phyloP scores from a whole-genome alignment of 257 asterid species.

The Paraleonurus japonicus region DNA sequence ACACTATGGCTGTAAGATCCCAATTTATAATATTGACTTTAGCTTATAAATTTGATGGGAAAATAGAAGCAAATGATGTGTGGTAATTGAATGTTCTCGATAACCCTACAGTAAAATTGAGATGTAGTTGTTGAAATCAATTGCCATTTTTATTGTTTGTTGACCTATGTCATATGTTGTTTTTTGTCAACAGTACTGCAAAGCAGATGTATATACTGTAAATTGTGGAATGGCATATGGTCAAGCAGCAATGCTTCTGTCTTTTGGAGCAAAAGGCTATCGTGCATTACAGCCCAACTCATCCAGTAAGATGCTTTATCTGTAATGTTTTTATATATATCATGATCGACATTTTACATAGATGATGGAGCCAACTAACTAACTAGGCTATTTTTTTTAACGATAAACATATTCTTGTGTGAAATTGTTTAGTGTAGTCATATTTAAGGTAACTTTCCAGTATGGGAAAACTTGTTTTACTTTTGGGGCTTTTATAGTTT shows the following conservation, averaged over 20 bases:
- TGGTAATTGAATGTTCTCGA: not conserved
- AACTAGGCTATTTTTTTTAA: not conserved
- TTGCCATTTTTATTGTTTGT: slow-evolving; percentile 3
- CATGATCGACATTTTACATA: slow-evolving; percentile 1
- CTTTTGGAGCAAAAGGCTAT: slow-evolving; percentile 77
- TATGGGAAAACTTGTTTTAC: not conserved
- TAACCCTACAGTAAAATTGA: not conserved
- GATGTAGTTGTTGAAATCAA: not conserved
- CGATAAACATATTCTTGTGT: not conserved
- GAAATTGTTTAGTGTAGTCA: not conserved
- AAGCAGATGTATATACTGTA: slow-evolving; percentile 76
- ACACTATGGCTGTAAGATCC: slow-evolving; percentile 75
- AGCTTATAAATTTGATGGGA: not conserved
- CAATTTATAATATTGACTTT: not conserved
- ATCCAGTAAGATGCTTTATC: slow-evolving; percentile 59
- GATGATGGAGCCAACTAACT: not conserved
- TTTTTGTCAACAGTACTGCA: slow-evolving; percentile 52
- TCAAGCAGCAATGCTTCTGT: slow-evolving; percentile 95
- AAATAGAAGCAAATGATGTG: slow-evolving; percentile 5
- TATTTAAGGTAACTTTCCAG: not conserved
- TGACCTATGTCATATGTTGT: not conserved
- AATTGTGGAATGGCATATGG: slow-evolving; percentile 85
- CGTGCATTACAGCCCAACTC: slow-evolving; percentile 77
- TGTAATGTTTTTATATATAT: slow-evolving; percentile 2
- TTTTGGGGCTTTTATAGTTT: not conserved